These are phyloP conservation scores for Fusarium xylarioides DNA, from an alignment of 2,329 filamentous ascomycete species.

Conservation along the genomic window DNA sequence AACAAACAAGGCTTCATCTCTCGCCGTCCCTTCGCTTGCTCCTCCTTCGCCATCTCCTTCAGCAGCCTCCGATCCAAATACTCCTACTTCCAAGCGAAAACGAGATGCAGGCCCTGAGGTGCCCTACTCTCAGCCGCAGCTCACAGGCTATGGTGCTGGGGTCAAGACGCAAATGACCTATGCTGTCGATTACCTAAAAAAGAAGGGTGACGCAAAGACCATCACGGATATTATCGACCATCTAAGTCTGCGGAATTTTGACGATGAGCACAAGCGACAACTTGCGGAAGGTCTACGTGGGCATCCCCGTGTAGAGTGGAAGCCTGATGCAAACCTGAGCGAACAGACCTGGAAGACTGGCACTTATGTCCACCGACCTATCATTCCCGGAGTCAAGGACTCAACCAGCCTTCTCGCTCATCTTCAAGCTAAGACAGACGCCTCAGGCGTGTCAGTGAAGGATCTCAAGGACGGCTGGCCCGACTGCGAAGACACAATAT, in stretches of 20 bases:
- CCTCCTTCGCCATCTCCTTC: conserved; percentile 72
- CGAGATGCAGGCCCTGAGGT: conserved; percentile 64
- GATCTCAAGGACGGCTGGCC: conserved; percentile 97
- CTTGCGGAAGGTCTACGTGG: conserved; percentile 75
- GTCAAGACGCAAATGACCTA: conserved; percentile 90
- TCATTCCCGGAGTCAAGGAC: conserved; percentile 80
- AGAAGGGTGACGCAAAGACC: conserved; percentile 72
- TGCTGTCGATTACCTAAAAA: conserved; percentile 83
- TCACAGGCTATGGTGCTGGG: conserved; percentile 79
- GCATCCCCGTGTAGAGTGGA: conserved; percentile 68
- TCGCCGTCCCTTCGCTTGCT: conserved; percentile 51
- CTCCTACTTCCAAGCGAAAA: conserved; percentile 71
- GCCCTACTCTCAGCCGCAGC: conserved; percentile 77
- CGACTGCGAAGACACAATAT: conserved; percentile 80
- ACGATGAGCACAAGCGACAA: conserved; percentile 68
- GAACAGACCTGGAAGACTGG: conserved; percentile 73
- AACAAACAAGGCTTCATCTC: conserved; percentile 46
- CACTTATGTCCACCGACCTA: conserved; percentile 83
- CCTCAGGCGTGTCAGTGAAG: conserved; percentile 82
- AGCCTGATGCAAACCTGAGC: conserved; percentile 66
- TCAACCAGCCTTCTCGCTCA: conserved; percentile 80
- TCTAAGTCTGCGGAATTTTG: conserved; percentile 73
- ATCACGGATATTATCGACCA: conserved; percentile 83
- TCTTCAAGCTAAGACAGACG: conserved; percentile 83
- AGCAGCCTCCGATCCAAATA: conserved; percentile 66